Conservation (phyloP, 1,284 basidiomycete genomes). For the Chalciporus sp. region DNA sequence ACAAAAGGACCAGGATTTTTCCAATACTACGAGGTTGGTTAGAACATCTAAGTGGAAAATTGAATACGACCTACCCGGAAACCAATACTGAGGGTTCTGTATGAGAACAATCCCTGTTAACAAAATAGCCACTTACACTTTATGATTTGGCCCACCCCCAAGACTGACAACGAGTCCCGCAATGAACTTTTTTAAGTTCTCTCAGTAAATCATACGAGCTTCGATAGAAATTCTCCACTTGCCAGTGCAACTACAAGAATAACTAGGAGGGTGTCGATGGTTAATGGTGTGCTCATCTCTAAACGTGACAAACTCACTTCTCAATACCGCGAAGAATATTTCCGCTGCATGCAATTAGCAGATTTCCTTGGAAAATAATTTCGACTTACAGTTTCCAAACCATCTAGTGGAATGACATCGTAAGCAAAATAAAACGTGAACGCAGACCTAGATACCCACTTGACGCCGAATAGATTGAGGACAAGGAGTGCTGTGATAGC, state of each 20-base stretch:
- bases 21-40: conserved; percentile 20
- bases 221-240: conserved; percentile 50
- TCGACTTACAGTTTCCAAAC: conserved; percentile 66
- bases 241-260: conserved; percentile 37
- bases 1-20: conserved; percentile 25
- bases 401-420: conserved; percentile 35
- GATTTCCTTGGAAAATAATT: background rate
- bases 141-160: conserved; percentile 54
- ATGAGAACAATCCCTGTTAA: conserved; percentile 56
- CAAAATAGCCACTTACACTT: conserved; percentile 45
- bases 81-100: conserved; percentile 39
- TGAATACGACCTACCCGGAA: conserved; percentile 6
- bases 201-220: conserved; percentile 55
- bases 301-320: conserved; percentile 18
- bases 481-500: conserved; percentile 60
- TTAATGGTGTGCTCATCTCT: background rate
- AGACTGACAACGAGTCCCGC: conserved; percentile 60
- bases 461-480: conserved; percentile 80
- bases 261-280: conserved; percentile 1
- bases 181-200: conserved; percentile 53
- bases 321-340: conserved; percentile 24
- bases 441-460: conserved; percentile 31
- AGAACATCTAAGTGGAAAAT: background rate
- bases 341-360: conserved; percentile 29
- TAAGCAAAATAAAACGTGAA: background rate